Base-by-base conservation (phyloP, 768 basidiomycete genomes). In the Serendipita sp. region DNA sequence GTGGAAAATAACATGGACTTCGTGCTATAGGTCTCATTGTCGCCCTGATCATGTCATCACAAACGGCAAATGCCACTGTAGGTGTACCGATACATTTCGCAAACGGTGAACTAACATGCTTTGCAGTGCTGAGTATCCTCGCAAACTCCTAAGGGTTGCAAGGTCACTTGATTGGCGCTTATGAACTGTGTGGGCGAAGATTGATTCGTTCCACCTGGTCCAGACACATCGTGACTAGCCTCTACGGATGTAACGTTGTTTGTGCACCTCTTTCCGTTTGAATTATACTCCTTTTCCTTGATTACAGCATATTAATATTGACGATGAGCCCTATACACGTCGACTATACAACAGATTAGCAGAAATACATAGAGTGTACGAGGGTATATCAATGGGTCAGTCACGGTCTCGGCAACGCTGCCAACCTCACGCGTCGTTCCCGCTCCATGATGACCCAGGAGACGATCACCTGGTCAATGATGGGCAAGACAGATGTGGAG, bases 41-140 rank as follows among this genome's bases (percentile, higher is more conserved):
- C 68, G 92, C 93, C 15, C 84, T 96, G 51, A 95, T 95, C 79
- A 90, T 95, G 87, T 60, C 56, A n/a, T 60, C 56, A 7, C 16
- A 18, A 18, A 36, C 56, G 16, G 35, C 5, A 5, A 36, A 35
- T 32, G 56, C 35, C 5, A 32, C 23, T 10, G 56, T 60, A 36
- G 8, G 56, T 60, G 10, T 32, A 5, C 34, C 35, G 8, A 8
- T 35, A 8, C 16, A 51, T n/a, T 41, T 41, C 38, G 3, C 48
- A 18, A 51, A 3, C 30, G 16, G 3, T 16, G 16, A 3, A 16
- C 48, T 51, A 51, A 18, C 18, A 51, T n/a, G 8, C 16, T 3
- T 32, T 32, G 48, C 30, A 32, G 48, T 18, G 48, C 30, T 51
- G 16, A 32, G 48, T 51, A 16, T 16, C 30, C n/a, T 51, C 16